Base-by-base conservation (phyloP, 73 alveolate species). In the Paraurostyla sp. region DNA sequence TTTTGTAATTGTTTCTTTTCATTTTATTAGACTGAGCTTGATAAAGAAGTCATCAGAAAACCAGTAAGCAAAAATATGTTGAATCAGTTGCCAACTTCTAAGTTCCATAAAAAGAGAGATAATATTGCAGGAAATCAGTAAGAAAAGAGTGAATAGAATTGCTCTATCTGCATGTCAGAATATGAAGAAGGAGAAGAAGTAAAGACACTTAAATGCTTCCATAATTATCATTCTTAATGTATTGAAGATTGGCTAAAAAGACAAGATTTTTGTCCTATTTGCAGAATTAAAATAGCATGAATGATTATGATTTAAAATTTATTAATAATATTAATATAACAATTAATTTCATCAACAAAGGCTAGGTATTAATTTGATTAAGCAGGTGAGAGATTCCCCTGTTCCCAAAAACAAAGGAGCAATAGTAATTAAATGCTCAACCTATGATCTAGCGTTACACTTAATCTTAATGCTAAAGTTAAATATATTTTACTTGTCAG, bases 181-280 rank as follows among this genome's bases (percentile, higher is more conserved):
- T 84, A 76, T 69, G 51, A 0, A 0, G 57, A 35, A 27, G 92
- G 92, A 7, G 91, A 86, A 20, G 76, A 38, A 25, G 58, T 86
- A 0, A 80, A 25, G 32, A 86, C 92, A 11, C 75, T 86, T 25
- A 83, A 88, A 11, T 86, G 93, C 50, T 42, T 54, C 50, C 93
- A 86, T 50, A 78, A 46, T 51, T 86, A 80, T 62, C 93, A 86
- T 83, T 40, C 49, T 13, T 87, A 50, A 15, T 86, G 93, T 7
- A 41, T 86, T 41, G 27, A 51, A 29, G 87, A 80, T n/a, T 86
- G 93, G 93, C 56, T 86, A 13, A 32, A 81, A 20, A 78, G 85
- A 52, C n/a, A 45, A 41, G 82, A 50, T 29, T 41, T 86, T 25
- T 86, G 93, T 82, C 93, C 93, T 25, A 32, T 86, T 30, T 80